Base-by-base conservation (phyloP, 768 basidiomycete genomes). In the Tylopilus cervinicoccineus region DNA sequence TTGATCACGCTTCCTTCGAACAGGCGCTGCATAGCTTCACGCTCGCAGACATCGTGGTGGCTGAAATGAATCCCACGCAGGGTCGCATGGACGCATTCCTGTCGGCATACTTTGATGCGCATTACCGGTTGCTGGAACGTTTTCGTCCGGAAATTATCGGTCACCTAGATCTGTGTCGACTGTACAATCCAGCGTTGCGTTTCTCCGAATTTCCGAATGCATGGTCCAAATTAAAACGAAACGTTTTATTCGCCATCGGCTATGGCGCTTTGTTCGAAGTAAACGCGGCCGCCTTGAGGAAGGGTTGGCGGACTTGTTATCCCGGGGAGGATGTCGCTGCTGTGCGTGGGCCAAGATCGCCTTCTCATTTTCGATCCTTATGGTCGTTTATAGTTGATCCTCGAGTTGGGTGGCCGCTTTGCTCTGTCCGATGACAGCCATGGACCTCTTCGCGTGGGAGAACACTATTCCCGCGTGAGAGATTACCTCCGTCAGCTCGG, bases 351-450 rank as follows among this genome's bases (percentile, higher is more conserved):
- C 20, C 38, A 38, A 52, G 61, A 65, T 50, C 32, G 6, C 53
- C 47, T 38, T 38, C 32, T 28, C 46, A 53, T 40, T 47, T n/a
- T 27, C 26, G 48, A 38, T 49, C 42, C 47, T 51, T 45, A 47
- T 57, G 50, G 41, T 31, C 27, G 29, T 39, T 13, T 45, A 24
- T 62, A 97, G 95, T 60, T 86, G 20, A 88, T 97, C 48, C 56
- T 80, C n/a, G 62, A 74, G 36, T 66, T 75, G 40, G 79, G 77
- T 10, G 96, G 94, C 3, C 79, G 81, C 20, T 80, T 96, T 54
- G 79, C 85, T 17, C 75, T 99, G 23, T 98, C 95, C 6, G 96
- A 98, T 63, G 96, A 98, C 69, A 94, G 93, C 44, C 96, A 99
- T 60, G 93, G 91, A 1, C 87, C 92, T 2, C 80, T 82, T 26